Base-by-base conservation (phyloP, 2,329 filamentous ascomycete genomes). In the Simplicillium sp. region DNA sequence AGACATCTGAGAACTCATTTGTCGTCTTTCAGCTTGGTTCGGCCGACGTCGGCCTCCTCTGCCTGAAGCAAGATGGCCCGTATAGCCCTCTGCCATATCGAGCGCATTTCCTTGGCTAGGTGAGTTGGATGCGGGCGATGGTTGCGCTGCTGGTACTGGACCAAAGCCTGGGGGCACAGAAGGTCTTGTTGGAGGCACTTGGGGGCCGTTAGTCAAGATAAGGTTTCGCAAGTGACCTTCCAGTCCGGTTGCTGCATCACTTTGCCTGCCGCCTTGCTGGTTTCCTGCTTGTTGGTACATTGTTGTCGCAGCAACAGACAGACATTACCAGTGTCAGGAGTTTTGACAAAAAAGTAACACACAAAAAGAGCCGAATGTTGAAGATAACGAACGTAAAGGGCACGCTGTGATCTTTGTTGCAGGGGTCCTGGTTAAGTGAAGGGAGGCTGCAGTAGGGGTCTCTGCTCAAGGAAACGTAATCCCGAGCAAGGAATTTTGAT, bases 21-120 rank as follows among this genome's bases (percentile, higher is more conserved):
- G 75, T 16, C 77, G 70, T 37, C 77, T 67, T 49, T 81, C 74
- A 2, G 77, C 77, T 52, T 82, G 78, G 45, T 82, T 82, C 3
- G 65, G 70, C 16, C 77, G 73, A 49, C 31, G 31, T 4, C 31
- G 31, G 5, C 31, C 31, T 5, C 31, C 31, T 33, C 31, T 33
- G 31, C 13, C 13, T 11, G 31, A 33, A n/a, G 31, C 20, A 9
- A 9, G 6, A 5, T 5, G 20, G 20, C 20, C 5, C 5, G 20
- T 9, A 6, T 25, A 9, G 20, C 9, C 20, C 20, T 25, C 20
- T 9, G 9, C 5, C 5, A 9, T 9, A 9, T 25, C 20, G 6
- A 25, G 9, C 20, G 5, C 20, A 25, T 25, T 25, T 25, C 20
- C 20, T 9, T 25, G 20, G 9, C 20, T 9, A 25, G 9, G 20